These are phyloP conservation scores for Cryptococcus sp. DNA, from an alignment of 1,284 basidiomycete genomes.

Conservation along the genomic window DNA sequence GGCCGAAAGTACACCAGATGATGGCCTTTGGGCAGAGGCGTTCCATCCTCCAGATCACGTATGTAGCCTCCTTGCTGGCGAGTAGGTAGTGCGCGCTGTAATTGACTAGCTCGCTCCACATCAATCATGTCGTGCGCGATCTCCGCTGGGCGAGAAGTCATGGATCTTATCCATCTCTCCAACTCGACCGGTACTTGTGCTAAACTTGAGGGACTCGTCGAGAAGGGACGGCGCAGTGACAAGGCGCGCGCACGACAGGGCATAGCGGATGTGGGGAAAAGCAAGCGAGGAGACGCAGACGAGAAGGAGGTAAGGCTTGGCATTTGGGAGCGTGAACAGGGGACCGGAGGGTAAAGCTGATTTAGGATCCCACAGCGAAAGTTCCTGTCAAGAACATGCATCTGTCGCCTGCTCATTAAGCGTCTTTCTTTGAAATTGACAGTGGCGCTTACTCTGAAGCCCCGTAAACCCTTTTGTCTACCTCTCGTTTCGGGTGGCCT, in stretches of 20 bases:
- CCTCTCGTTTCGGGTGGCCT: too few species aligned
- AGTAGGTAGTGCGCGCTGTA: constrained; percentile 64
- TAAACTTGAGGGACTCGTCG: not conserved
- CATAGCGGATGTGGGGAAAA: too few species aligned
- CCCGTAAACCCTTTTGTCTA: too few species aligned
- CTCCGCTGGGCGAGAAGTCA: not conserved
- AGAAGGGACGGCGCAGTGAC: not conserved
- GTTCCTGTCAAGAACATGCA: too few species aligned
- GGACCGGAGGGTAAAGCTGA: too few species aligned
- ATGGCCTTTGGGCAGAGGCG: constrained; percentile 63
- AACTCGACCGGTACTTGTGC: not conserved
- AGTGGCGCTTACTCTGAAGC: too few species aligned
- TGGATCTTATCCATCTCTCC: constrained; percentile 5
- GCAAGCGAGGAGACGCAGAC: too few species aligned
- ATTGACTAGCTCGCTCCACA: constrained; percentile 13
- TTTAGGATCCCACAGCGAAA: too few species aligned
- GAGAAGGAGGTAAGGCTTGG: too few species aligned
- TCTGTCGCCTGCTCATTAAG: too few species aligned
- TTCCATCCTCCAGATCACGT: constrained; percentile 38
- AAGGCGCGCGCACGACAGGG: not conserved
- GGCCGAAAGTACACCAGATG: constrained; percentile 76
- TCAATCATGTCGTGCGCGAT: constrained; percentile 9
- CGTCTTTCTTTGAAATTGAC: too few species aligned
- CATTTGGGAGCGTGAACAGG: too few species aligned
- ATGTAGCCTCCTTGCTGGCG: constrained; percentile 55